Base-by-base conservation (phyloP, 148 eudicot species). In the Drosera capensis region DNA sequence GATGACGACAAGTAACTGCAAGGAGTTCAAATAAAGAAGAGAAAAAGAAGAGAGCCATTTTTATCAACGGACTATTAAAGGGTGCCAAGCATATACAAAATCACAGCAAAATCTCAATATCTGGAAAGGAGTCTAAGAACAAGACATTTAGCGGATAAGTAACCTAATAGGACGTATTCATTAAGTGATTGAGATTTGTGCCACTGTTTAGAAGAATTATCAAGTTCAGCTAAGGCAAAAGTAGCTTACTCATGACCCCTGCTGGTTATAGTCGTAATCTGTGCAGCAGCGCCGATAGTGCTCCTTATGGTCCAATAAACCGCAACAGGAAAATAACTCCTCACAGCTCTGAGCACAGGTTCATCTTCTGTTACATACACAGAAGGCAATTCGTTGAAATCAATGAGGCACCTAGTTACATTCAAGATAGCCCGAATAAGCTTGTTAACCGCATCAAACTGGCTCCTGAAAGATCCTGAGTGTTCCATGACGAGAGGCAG, bases 301-400 rank as follows among this genome's bases (percentile, higher is more conserved):
- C 75, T 60, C 44, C 72, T 63, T 14, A 66, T 26, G 9, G 54
- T 56, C 80, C 72, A 74, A 14, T 74, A 74, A 8, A 63, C 72
- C 41, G 63, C 72, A 14, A 63, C 43, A 0, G 80, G 75, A 44
- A 74, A 34, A 51, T 56, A 57, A 20, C 16, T 48, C 14, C 45
- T 30, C 2, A 67, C 73, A 20, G 58, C 52, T 35, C 46, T 45
- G 25, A 72, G 45, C 1, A 51, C 57, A 5, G 70, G 70, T 11
- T 48, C 55, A 11, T 64, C 73, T 15, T 59, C 36, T 0, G 55
- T 14, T 8, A 66, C 46, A 42, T 69, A 56, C n/a, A 24, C 22
- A 21, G 62, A 7, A 6, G 70, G 75, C 2, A 70, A 42, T 19
- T 59, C 67, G 20, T 40, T 57, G 20, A 70, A 55, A 15, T 52